Base-by-base conservation (phyloP, 1,284 basidiomycete genomes). In the Waitea zeae region DNA sequence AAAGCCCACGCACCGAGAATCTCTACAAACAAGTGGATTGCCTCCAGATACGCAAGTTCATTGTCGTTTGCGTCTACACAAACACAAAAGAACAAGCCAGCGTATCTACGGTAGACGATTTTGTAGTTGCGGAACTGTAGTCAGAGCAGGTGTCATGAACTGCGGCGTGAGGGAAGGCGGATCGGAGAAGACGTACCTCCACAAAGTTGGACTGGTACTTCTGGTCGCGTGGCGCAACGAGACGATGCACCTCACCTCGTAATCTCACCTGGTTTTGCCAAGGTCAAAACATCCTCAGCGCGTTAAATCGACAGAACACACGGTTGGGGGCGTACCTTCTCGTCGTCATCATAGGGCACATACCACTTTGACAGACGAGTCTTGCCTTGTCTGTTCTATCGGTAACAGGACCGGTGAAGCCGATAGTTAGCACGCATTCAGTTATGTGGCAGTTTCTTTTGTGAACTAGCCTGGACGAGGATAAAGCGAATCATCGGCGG, bases 121-220 rank as follows among this genome's bases (percentile, higher is more conserved):
- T 96, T 95, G 64, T 89, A 83, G 52, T 89, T 92, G 44, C 84
- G 79, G 61, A 93, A 95, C 89, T 95, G 26, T 20, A 14, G 15
- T 30, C 29, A 30, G 9, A n/a, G 7, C 22, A 26, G 22, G 7
- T 20, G 18, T 6, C 19, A 12, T 20, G 12, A 17, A 30, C 32
- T 20, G 30, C 26, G 22, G 24, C 7, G 22, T 17, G 12, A 27
- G 20, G 37, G 28, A 28, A 28, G 6, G 26, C 17, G 20, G 20
- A 20, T 19, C 5, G 36, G 31, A 17, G n/a, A 29, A 7, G 4
- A 46, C 73, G 37, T 43, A 93, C 92, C 70, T 98, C 93, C 34
- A 97, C 92, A 51, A 98, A 98, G 57, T 98, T 98, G 38, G 88
- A 93, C 56, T 98, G 95, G 45, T 96, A 93, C 56, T 96, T 96